Percentiles rank a stretch among this genome's conserved stretches.
phyloP scores from a whole-genome alignment of 192 early-diverging fungal genomes.

The Pilaira anomala region DNA sequence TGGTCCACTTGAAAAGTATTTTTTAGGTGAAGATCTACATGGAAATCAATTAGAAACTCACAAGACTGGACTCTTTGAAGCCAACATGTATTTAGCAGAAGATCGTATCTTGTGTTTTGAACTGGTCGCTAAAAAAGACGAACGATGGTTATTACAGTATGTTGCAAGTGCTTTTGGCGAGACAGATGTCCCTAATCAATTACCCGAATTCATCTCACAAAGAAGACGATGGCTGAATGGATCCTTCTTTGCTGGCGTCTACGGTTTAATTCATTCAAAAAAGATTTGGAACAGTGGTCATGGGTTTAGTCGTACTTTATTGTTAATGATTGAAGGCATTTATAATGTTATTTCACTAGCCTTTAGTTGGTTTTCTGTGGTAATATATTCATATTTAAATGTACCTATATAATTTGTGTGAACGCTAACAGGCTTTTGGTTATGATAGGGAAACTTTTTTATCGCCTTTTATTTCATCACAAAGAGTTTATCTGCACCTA shows the following conservation, averaged over 20 bases:
- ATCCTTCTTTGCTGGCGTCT: slow-evolving; percentile 72
- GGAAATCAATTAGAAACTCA: slow-evolving; percentile 12
- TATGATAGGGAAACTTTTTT: slow-evolving; percentile 68
- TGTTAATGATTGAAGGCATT: slow-evolving; percentile 57
- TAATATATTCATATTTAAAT: slow-evolving; percentile 41
- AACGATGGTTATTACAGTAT: slow-evolving; percentile 65
- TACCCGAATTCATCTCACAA: slow-evolving; percentile 78
- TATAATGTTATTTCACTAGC: slow-evolving; percentile 68
- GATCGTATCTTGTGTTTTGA: slow-evolving; percentile 86
- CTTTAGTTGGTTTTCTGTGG: slow-evolving; percentile 76
- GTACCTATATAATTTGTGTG: neutral
- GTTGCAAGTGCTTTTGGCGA: slow-evolving; percentile 60
- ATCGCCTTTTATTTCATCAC: slow-evolving; percentile 79
- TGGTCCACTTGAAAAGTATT: slow-evolving; percentile 65
- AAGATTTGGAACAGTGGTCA: slow-evolving; percentile 55
- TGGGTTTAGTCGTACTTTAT: slow-evolving; percentile 40
- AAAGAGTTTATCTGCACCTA: slow-evolving; percentile 32
- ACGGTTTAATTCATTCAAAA: slow-evolving; percentile 57
- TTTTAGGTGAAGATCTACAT: slow-evolving; percentile 63
- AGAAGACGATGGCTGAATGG: slow-evolving; percentile 82
- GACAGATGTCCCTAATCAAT: slow-evolving; percentile 71
- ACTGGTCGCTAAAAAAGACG: slow-evolving; percentile 62
- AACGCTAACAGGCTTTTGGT: slow-evolving; percentile 40
- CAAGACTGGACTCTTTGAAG: slow-evolving; percentile 48
- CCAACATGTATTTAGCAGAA: slow-evolving; percentile 67